Base-by-base conservation (phyloP, 352 stramenopile genomes). In the Phytophthora meadii region DNA sequence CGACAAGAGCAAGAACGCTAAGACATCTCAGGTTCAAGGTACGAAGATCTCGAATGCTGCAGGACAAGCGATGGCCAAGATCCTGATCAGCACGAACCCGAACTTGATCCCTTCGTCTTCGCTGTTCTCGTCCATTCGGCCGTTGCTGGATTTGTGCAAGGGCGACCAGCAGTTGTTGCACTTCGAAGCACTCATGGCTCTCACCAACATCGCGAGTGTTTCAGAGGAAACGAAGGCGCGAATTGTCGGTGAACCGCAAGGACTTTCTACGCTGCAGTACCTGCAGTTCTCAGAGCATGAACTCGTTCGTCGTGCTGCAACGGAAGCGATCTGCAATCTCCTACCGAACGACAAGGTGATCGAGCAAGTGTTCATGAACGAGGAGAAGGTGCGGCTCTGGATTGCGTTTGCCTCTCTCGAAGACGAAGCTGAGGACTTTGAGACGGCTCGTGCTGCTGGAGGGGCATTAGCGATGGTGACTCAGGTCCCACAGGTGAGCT, bases 211-310 rank as follows among this genome's bases (percentile, higher is more conserved):
- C 12, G 94, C 92, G 34, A 95, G 87, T 17, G 89, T 97, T 17
- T 97, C 90, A 25, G 84, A 98, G 6, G 91, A 98, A 60, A 98
- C 96, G 30, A 98, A 99, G 78, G 90, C 97, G 49, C 86, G 90
- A 8, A 93, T 92, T 22, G 70, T 93, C 0, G 65, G 56, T 0
- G 81, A 92, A 39, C 81, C 84, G 0, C 81, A 95, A 32, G 85
- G 81, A 0, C 61, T 95, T 1, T 88, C 79, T 12, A 94, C 87
- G 36, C 61, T 95, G 12, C 84, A 93, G 60, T 95, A 94, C 51
- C 59, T 95, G 30, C 97, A 99, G 88, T 99, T 99, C 76, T 98
- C 91, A 3, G 96, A 99, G 56, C 95, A 99, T 56, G 88, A 98
- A 39, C 87, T 99, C 58, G 96, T 99, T 54, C 91, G 97, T 56